Conservation (phyloP, 441 rosid genomes). For the Pelargonium exstipulatum region DNA sequence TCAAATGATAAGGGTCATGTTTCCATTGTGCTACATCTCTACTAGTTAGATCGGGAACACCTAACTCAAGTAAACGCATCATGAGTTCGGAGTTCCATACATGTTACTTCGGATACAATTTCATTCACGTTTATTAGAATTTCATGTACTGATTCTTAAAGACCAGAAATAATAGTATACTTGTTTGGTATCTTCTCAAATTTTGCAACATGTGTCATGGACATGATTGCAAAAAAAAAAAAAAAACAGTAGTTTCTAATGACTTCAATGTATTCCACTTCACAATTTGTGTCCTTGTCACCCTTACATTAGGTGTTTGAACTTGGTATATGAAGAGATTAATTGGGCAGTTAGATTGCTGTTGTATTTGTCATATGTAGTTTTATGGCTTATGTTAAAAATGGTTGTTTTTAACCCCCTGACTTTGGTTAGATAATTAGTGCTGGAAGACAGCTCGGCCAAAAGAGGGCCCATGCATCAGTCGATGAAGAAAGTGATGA, state of each 20-base stretch:
- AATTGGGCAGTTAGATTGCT: background rate
- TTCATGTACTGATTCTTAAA: background rate
- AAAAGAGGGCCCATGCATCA: constrained; percentile 36
- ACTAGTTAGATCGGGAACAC: background rate
- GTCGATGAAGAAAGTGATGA: constrained; percentile 40
- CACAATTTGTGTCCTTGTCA: background rate
- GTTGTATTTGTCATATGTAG: constrained; percentile 2
- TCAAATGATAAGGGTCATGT: background rate
- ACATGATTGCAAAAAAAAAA: background rate
- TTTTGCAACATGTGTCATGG: background rate
- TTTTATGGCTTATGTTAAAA: constrained; percentile 14
- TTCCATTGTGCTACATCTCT: background rate
- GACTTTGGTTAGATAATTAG: constrained; percentile 33
- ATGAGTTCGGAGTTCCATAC: background rate
- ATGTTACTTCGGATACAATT: background rate
- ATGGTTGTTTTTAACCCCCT: background rate
- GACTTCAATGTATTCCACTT: background rate
- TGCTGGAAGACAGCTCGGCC: constrained; percentile 38
- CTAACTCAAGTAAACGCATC: background rate
- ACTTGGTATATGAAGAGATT: background rate
- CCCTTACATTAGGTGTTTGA: background rate
- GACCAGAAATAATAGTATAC: background rate
- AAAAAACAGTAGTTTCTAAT: background rate
- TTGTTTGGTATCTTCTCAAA: constrained; percentile 1
- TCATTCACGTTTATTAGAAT: background rate